A percentile compares a stretch with the other conserved stretches of the same genome.
Conservation (phyloP, 129 eudicot species). For the Calendula officinalis region DNA sequence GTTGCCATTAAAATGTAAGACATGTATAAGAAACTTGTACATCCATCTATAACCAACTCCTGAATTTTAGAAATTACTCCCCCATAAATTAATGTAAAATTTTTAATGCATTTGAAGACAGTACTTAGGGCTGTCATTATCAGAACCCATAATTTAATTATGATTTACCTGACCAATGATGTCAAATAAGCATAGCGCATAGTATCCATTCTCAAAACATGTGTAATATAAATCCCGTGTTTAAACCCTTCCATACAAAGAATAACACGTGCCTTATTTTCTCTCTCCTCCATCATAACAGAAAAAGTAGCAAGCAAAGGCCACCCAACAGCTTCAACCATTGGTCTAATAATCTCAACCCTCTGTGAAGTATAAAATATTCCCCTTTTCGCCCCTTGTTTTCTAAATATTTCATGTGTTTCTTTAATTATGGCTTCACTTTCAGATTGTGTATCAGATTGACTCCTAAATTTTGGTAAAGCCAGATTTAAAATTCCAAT, state of each 20-base stretch:
- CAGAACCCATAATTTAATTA: no score
- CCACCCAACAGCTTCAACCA: slow-evolving; percentile 98
- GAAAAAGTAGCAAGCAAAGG: slow-evolving; percentile 93
- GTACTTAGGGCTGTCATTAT: no score
- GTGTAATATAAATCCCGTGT: slow-evolving; percentile 82
- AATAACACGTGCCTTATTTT: slow-evolving; percentile 62
- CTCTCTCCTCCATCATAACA: slow-evolving; percentile 91
- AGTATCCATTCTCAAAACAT: slow-evolving; percentile 91
- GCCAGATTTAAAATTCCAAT: slow-evolving; percentile 80
- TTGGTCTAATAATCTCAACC: slow-evolving; percentile 71
- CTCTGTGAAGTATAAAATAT: slow-evolving; percentile 66
- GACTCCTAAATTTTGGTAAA: slow-evolving; percentile 59
- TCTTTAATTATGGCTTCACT: slow-evolving; percentile 72
- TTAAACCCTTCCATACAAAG: slow-evolving; percentile 92
- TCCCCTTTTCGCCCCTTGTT: slow-evolving; percentile 69
- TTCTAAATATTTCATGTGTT: slow-evolving; percentile 66
- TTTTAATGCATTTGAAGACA: no score
- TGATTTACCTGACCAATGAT: slow-evolving; percentile 66
- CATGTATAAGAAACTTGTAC: no score
- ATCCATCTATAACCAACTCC: no score
- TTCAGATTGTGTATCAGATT: slow-evolving; percentile 58
- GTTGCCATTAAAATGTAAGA: no score
- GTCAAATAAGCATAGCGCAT: slow-evolving; percentile 91
- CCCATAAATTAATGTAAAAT: no score
- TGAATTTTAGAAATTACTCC: no score